Evolutionary conservation across 495 filamentous ascomycete species (phyloP).

Genomic region (Achaetomiella virescens): DNA sequence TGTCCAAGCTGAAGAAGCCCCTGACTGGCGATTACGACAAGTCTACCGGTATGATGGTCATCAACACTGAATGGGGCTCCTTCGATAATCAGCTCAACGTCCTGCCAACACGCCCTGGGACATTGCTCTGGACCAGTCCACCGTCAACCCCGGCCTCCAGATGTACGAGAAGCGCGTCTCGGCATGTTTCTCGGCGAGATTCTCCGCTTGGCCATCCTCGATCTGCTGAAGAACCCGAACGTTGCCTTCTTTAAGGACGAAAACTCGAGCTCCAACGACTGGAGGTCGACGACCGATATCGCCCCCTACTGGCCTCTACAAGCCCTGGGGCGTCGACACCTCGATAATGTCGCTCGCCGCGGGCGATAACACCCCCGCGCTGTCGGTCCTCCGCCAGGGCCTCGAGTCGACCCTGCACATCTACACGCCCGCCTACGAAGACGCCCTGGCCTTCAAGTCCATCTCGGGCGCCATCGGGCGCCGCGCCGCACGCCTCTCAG

Average conservation of each 20-base stretch:
- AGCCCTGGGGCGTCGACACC: conserved; percentile 86
- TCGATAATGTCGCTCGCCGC: conserved; percentile 75
- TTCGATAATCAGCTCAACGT: conserved; percentile 91
- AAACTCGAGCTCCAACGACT: conserved; percentile 56
- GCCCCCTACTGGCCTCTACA: conserved; percentile 58
- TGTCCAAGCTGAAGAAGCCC: conserved; percentile 62
- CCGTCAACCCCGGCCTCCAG: conserved; percentile 89
- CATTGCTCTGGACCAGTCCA: conserved; percentile 65
- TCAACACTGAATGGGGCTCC: conserved; percentile 98
- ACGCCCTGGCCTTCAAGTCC: conserved; percentile 74
- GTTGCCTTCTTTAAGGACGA: conserved; percentile 64
- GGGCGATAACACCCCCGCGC: conserved; percentile 60
- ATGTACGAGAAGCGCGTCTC: conserved; percentile 99
- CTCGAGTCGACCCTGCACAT: conserved; percentile 70
- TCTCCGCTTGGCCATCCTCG: conserved; percentile 66
- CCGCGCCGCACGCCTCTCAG: conserved; percentile 82
- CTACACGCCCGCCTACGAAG: conserved; percentile 60
- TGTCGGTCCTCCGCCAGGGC: conserved; percentile 62
- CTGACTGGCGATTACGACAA: conserved; percentile 64
- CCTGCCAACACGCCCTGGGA: conserved; percentile 81
- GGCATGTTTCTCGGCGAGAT: conserved; percentile 99
- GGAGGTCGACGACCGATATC: conserved; percentile 61
- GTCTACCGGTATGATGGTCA: conserved; percentile 86
- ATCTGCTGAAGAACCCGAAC: conserved; percentile 54
- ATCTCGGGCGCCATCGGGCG: conserved; percentile 78